Base-by-base conservation (phyloP, 164 flowering plant species). In the Tetrastigma voinierianum region DNA sequence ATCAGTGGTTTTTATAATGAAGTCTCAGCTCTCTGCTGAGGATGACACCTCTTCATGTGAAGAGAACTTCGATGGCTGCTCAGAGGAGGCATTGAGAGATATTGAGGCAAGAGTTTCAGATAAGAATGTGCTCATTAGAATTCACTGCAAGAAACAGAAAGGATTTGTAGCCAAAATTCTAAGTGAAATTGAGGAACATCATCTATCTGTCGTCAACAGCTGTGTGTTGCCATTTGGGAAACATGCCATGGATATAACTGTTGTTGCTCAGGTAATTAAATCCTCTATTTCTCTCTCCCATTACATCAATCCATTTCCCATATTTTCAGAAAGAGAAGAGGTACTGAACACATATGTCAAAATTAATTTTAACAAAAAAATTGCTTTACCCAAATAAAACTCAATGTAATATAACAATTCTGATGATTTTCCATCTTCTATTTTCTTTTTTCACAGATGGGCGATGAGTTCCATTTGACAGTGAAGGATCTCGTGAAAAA, bases 1-100 rank as follows among this genome's bases (percentile, higher is more conserved):
- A 68, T 84, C 97, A 0, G 90, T 78, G 32, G 86, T 89, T 13
- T 67, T 85, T 6, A 74, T 84, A 23, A 89, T 77, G 77, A 89
- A 71, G 67, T 72, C 84, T 52, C 85, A 79, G 44, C 18, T 89
- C 6, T 62, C 58, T 0, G 57, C 68, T 0, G 82, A 82, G n/a
- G 84, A 80, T 17, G 86, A 82, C 3, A 61, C 66, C 15, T 82
- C 84, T 61, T 82, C 87, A 32, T 76, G 78, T 6, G 78, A 81
- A 32, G 89, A 82, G 47, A 78, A 57, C 65, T 76, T 49, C 9
- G 72, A 57, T 2, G 48, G 32, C 8, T 40, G 17, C 18, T 17
- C 51, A 1, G 70, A 61, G 14, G 25, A 65, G 32, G 18, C 61
- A 2, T 69, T 79, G 6, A 81, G 83, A 2, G 82, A 81, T 44